These are phyloP conservation scores for Pachysandra terminalis DNA, from an alignment of 164 flowering plant genomes.

Conservation along the genomic window DNA sequence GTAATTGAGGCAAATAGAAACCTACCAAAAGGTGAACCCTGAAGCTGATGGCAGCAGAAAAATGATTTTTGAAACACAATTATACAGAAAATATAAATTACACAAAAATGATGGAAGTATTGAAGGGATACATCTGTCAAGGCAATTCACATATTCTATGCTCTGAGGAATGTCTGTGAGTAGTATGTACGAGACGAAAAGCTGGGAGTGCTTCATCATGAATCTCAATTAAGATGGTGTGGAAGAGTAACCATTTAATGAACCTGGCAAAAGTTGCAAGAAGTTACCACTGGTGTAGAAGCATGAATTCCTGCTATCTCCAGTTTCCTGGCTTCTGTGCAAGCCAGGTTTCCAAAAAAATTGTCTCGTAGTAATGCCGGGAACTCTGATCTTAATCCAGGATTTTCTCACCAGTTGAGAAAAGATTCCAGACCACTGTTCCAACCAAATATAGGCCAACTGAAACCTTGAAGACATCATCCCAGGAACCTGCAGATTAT, in stretches of 20 bases:
- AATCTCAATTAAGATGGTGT: not conserved
- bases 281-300: not conserved
- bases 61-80: no score
- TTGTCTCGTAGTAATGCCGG: not conserved
- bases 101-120: no score
- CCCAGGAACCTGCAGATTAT: conserved; percentile 85
- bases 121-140: no score
- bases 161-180: no score
- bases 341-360: not conserved
- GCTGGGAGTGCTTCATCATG: no score
- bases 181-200: no score
- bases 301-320: not conserved
- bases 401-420: conserved; percentile 93
- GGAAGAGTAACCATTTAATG: not conserved
- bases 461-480: conserved; percentile 88
- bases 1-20: no score
- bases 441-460: conserved; percentile 88
- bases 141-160: no score
- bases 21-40: no score
- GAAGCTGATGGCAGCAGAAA: no score
- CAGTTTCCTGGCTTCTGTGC: not conserved
- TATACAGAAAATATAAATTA: no score
- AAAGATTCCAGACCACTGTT: conserved; percentile 93
- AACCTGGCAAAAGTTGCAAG: not conserved
- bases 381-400: conserved; percentile 34